Evolutionary conservation across 2,329 filamentous ascomycete genomes (phyloP), one percentile per base, ranked within the genome.

Genomic region (Claviceps monticola): DNA sequence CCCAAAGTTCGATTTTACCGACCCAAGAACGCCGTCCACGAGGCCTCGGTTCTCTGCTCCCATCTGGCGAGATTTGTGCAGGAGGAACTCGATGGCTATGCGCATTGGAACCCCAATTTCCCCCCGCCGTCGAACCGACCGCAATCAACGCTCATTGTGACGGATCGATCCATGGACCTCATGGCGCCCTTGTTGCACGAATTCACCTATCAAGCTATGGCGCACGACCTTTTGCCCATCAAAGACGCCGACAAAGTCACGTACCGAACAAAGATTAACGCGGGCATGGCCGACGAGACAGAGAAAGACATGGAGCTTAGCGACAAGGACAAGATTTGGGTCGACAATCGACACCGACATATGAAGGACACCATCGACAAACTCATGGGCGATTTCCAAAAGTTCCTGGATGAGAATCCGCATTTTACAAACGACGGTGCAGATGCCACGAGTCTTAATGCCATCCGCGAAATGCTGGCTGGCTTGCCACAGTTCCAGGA

Each of bases 121-220:
- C 91, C 91, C 1, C 86, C 90, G 0, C 82, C 75, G n/a, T 80
- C 80, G 8, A 78, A 81, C 49, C 76, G 91, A 50, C 91, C 90
- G 6, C 84, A 87, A 56, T 88, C 88, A 41, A 80, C 89, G 0
- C 77, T 98, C 0, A 74, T 95, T 61, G 85, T 98, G 55, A 87
- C 89, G 1, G 93, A 97, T 66, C 80, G 93, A 55, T 88, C 89
- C 7, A 93, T 98, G 85, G 93, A 98, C 65, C 69, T 96, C 3
- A 81, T 85, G 70, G 83, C 91, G 0, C 93, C 93, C 1, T 70
- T 97, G 11, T 64, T 97, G 4, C 93, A 98, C 68, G 93, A 98
- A 62, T 96, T 98, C 64, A 96, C 93, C 13, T 98, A 97, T 65
- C 93, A 98, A 68, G 89, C 93, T 49, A 97, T 98, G 91, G 91